Base-by-base conservation (phyloP, 129 eudicot species). In the Lonicera japonica region DNA sequence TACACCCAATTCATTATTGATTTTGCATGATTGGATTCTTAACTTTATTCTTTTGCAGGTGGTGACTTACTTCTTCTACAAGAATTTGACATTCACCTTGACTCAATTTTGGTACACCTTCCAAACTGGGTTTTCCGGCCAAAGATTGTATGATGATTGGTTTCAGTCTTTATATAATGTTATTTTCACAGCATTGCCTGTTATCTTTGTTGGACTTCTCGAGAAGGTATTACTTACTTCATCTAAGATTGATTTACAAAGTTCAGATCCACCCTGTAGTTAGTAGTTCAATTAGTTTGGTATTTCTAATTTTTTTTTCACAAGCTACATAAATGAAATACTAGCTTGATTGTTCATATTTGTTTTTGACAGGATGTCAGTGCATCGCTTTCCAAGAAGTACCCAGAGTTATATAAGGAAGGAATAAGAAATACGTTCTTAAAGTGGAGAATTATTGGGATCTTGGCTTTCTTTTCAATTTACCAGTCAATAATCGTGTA, bases 101-200 rank as follows among this genome's bases (percentile, higher is more conserved):
- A 92, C 98, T 74, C 98, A 92, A 58, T 92, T 92, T 78, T 92
- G 95, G 95, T 92, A 79, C 85, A 92, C 90, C 65, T 88, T 92
- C 68, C 83, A 76, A 64, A 89, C 96, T 69, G 98, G 98, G 45
- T 92, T 73, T 75, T 92, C 98, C 57, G 98, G 98, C 70, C 98
- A 92, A 71, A 78, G 98, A 77, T 87, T 84, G 47, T 92, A 92
- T 45, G 98, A 92, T 46, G 98, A 92, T 65, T 92, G 98, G 98
- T 92, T 82, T 77, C 98, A 92, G 77, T 86, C 98, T 63, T 81
- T 92, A 58, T 92, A 87, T 71, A 92, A 92, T 73, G 98, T 92
- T 67, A 71, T 92, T 34, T 92, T 92, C 71, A 92, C 98, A 19
- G 89, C 98, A 51, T 75, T 92, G 56, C 98, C 98, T 63, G 98